Conservation (phyloP, 2,329 filamentous ascomycete genomes). For the Claviceps arundinis region DNA sequence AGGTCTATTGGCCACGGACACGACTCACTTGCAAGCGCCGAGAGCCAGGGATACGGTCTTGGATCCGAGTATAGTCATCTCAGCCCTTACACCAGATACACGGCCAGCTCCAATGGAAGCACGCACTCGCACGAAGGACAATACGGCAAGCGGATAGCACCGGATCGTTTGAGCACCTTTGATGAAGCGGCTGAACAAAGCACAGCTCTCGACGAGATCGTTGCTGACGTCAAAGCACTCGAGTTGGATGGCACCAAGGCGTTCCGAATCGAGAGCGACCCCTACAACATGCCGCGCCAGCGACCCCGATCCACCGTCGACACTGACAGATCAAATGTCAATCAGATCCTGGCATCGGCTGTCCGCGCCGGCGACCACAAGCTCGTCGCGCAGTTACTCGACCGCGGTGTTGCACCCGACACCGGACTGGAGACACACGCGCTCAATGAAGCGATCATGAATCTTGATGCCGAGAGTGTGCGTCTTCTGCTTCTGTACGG, state of each 20-base stretch:
- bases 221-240: slow-evolving; percentile 21
- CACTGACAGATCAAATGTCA: slow-evolving; percentile 29
- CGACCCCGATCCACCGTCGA: slow-evolving; percentile 31
- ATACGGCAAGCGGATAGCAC: slow-evolving; percentile 7
- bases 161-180: slow-evolving; percentile 19
- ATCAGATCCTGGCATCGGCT: slow-evolving; percentile 36
- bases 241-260: slow-evolving; percentile 29
- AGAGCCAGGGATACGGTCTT: slow-evolving; percentile 5
- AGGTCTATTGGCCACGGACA: slow-evolving; percentile 3
- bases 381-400: slow-evolving; percentile 42
- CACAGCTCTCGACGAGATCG: slow-evolving; percentile 12
- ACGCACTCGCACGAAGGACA: slow-evolving; percentile 19
- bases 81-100: slow-evolving; percentile 9
- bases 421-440: slow-evolving; percentile 31
- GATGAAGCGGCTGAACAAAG: slow-evolving; percentile 11
- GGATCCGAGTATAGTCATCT: slow-evolving; percentile 4
- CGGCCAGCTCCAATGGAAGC: slow-evolving; percentile 16
- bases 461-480: slow-evolving; percentile 38
- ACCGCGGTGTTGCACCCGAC: slow-evolving; percentile 41
- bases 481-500: slow-evolving; percentile 44
- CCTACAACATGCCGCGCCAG: slow-evolving; percentile 37
- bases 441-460: slow-evolving; percentile 38
- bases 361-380: slow-evolving; percentile 44
- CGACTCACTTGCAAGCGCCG: slow-evolving; percentile 7
- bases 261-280: slow-evolving; percentile 37